A percentile compares a stretch with the other conserved stretches of the same genome.
Evolutionary conservation across 2,329 filamentous ascomycete genomes (phyloP).

Genomic region (Sclerotinia borealis): DNA sequence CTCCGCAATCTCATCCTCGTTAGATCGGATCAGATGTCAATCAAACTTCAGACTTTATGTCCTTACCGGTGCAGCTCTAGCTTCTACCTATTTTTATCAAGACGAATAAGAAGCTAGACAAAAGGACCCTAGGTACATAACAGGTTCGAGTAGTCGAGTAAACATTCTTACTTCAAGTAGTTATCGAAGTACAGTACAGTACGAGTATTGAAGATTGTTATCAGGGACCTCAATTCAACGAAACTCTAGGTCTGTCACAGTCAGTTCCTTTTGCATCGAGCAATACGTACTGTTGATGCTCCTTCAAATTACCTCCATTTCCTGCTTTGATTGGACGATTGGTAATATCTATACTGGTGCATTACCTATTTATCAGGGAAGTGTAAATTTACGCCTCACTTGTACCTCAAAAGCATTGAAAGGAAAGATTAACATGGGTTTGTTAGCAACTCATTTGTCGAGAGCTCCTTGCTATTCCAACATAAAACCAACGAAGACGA

Average conservation of each 20-base stretch:
- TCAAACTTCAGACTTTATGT: neutral
- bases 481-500: neutral
- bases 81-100: neutral
- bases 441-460: neutral
- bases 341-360: too few species aligned
- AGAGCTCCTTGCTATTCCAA: neutral
- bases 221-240: neutral
- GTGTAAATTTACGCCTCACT: neutral
- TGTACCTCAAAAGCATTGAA: neutral
- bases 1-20: slow-evolving; percentile 1
- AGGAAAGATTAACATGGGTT: neutral
- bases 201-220: neutral
- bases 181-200: neutral
- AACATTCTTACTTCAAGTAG: neutral
- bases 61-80: neutral
- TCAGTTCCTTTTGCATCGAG: neutral
- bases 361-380: neutral
- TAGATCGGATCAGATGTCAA: neutral
- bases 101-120: neutral
- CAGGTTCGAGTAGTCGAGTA: neutral
- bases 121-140: too few species aligned
- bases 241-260: neutral
- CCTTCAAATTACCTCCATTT: neutral
- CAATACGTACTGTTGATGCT: neutral
- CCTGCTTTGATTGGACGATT: too few species aligned